Conservation (phyloP, 2,329 filamentous ascomycete species). For the Pyrenophora graminea region DNA sequence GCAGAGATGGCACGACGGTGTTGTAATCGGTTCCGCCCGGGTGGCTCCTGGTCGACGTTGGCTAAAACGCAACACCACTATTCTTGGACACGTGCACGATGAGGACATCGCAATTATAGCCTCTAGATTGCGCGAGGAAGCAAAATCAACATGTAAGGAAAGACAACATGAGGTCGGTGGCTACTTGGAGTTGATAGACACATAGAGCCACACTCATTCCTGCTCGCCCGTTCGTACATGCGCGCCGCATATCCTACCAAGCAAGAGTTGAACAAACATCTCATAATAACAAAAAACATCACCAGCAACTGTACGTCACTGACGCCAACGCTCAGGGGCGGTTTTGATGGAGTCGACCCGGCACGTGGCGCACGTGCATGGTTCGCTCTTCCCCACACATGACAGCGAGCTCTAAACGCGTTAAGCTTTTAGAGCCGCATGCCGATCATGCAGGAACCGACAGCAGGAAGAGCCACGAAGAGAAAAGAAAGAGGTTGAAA, state of each 20-base stretch:
- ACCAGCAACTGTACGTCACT: not conserved
- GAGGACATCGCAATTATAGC: not conserved
- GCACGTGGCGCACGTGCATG: conserved; percentile 33
- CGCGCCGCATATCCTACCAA: not conserved
- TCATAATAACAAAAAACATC: not conserved
- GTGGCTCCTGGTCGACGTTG: not conserved
- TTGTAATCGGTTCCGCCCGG: too few species aligned
- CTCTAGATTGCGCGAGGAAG: not conserved
- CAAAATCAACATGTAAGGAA: not conserved
- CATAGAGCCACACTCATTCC: too few species aligned
- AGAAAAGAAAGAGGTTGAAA: conserved; percentile 18
- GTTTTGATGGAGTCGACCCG: conserved; percentile 2
- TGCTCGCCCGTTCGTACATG: too few species aligned
- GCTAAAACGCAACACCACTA: not conserved
- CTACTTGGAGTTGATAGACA: too few species aligned
- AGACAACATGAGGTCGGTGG: too few species aligned
- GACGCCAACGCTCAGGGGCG: not conserved
- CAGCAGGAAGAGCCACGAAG: conserved; percentile 30
- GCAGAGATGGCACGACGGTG: too few species aligned
- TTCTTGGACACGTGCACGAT: not conserved
- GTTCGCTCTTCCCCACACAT: conserved; percentile 35
- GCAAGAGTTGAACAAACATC: not conserved
- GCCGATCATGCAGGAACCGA: conserved; percentile 39
- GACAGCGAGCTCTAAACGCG: conserved; percentile 29
- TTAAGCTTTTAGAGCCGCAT: conserved; percentile 46